phyloP scores from a whole-genome alignment of 176 grass and related monocot species.

The Eragrostis nindensis region DNA sequence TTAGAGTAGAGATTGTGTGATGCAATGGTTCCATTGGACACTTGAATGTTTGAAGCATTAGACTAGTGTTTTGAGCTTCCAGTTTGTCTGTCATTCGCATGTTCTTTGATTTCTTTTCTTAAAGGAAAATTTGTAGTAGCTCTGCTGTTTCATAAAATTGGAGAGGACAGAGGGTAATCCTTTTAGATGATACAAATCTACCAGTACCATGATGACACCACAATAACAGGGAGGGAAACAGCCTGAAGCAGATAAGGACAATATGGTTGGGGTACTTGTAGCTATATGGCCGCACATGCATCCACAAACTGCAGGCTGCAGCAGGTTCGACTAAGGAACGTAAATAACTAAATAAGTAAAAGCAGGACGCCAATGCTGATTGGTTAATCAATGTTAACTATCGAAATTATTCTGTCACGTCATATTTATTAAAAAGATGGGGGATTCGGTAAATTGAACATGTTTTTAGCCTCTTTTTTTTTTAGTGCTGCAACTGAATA shows the following conservation, averaged over 20 bases:
- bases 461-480: background rate
- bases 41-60: conserved; percentile 10
- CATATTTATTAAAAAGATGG: background rate
- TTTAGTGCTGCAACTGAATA: conserved; percentile 21
- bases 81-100: background rate
- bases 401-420: background rate
- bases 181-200: background rate
- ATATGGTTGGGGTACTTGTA: background rate
- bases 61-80: conserved; percentile 27
- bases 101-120: background rate
- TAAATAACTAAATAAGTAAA: background rate
- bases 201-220: background rate
- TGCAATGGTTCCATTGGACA: background rate
- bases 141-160: background rate
- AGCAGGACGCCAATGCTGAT: background rate
- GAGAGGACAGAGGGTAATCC: background rate
- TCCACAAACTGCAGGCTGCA: background rate
- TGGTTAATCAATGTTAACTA: background rate
- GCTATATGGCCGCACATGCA: background rate
- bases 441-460: background rate
- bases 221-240: background rate
- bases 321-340: background rate
- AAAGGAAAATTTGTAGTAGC: background rate
- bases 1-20: background rate
- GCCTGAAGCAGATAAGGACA: background rate